Evolutionary conservation across 1,284 basidiomycete species (phyloP).

Genomic region (Phellopilus nigrolimitatus): DNA sequence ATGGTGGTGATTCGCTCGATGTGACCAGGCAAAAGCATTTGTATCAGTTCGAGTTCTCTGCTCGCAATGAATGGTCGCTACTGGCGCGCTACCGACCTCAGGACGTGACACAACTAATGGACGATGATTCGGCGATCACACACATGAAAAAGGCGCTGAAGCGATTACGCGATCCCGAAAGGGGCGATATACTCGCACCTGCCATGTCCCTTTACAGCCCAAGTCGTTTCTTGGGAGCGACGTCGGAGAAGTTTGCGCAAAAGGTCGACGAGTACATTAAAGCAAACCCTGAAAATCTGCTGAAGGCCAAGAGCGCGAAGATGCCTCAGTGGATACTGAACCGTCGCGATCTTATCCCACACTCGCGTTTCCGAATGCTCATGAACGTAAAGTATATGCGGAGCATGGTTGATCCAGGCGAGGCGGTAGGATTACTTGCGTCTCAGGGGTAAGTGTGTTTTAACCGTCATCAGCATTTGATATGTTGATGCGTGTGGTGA

Average conservation of each 20-base stretch:
- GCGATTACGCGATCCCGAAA: constrained; percentile 46
- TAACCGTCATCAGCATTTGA: constrained; percentile 9
- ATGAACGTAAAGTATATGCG: constrained; percentile 92
- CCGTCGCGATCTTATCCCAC: constrained; percentile 47
- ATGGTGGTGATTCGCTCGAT: constrained; percentile 96
- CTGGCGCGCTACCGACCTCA: constrained; percentile 70
- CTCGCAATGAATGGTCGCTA: constrained; percentile 81
- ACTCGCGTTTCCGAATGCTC: constrained; percentile 68
- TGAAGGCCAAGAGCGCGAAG: constrained; percentile 54
- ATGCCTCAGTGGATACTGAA: constrained; percentile 35
- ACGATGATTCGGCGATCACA: constrained; percentile 62
- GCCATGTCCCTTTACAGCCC: constrained; percentile 78
- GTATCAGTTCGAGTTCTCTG: constrained; percentile 90
- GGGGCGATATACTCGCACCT: constrained; percentile 61
- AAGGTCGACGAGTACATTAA: constrained; percentile 81
- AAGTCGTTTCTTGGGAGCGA: constrained; percentile 79
- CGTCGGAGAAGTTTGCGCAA: constrained; percentile 89
- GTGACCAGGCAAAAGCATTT: constrained; percentile 95
- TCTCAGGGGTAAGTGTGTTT: constrained; percentile 79
- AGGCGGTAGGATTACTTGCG: constrained; percentile 96
- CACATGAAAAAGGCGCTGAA: constrained; percentile 94
- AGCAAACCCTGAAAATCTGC: constrained; percentile 71
- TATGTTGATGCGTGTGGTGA: constrained; percentile 17
- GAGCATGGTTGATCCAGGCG: constrained; percentile 93
- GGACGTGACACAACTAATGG: constrained; percentile 55